A percentile compares a stretch with the other conserved stretches of the same genome.
These are phyloP conservation scores for Zizania latifolia DNA, from an alignment of 176 grass and related monocot genomes.

Conservation along the genomic window DNA sequence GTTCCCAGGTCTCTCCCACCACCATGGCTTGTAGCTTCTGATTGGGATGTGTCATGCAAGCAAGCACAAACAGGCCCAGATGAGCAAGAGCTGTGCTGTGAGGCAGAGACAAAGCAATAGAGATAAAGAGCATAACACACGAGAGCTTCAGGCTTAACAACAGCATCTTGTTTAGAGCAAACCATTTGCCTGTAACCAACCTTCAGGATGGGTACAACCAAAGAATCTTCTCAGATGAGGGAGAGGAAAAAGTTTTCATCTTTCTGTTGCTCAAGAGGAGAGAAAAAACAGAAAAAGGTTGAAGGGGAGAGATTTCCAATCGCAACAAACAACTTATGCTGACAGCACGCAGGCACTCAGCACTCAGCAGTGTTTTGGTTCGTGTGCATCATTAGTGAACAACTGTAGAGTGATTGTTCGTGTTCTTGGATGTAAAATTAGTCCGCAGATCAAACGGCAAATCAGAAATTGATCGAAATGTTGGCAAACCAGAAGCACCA, in stretches of 20 bases:
- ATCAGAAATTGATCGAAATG: background rate
- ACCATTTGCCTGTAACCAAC: conserved; percentile 22
- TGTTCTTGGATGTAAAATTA: background rate
- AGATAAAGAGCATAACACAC: background rate
- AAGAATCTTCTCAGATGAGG: conserved; percentile 40
- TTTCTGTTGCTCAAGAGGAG: conserved; percentile 41
- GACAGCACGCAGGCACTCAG: too few relatives aligned
- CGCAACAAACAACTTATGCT: conserved; percentile 42
- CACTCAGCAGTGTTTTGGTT: conserved; percentile 3
- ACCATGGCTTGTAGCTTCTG: conserved; percentile 34
- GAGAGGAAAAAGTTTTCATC: conserved; percentile 21
- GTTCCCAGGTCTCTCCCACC: conserved; percentile 26
- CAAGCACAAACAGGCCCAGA: conserved; percentile 7
- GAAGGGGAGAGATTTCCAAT: conserved; percentile 19
- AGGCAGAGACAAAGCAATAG: background rate
- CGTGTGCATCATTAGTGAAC: conserved; percentile 13
- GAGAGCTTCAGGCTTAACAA: conserved; percentile 36
- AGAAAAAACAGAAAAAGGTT: background rate
- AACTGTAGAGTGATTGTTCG: too few relatives aligned
- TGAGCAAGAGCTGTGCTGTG: conserved; percentile 33
- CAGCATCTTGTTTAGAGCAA: conserved; percentile 24
- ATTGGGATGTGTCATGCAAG: conserved; percentile 33
- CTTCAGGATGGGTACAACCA: conserved; percentile 3
- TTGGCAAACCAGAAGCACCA: background rate
- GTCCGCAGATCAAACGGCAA: background rate